Evolutionary conservation across 164 flowering plant genomes (phyloP), one percentile per base, ranked within the genome.

Genomic region (Piper betle): DNA sequence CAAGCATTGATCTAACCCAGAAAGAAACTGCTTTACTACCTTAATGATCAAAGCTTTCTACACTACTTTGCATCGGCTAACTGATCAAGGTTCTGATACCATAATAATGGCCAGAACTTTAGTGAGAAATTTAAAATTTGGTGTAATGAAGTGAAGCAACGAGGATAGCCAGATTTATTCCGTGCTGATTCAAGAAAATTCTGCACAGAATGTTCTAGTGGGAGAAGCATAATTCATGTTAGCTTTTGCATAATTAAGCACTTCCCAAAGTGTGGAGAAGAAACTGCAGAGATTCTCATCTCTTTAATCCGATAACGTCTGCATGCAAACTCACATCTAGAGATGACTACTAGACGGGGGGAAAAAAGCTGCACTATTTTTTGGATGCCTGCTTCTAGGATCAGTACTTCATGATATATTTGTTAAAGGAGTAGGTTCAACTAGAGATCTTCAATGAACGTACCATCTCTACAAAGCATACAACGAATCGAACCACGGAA

Each of bases 231-330:
- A 38, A 58, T 58, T 58, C 20, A 17, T 58, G 60, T 40, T 37
- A 40, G 60, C 60, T 58, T 58, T 18, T 38, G 39, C 60, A 58
- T 58, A 39, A 58, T 43, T 46, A 37, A 13, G 33, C 33, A 25
- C 33, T 25, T 25, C 33, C 33, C 33, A 25, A 25, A 25, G 33
- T 25, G 33, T 38, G 8, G 60, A 37, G 60, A 41, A 58, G 38
- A 58, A 39, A 58, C 38, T 39, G 43, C 60, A 58, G 60, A 58
- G 60, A 58, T 58, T 58, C 60, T 58, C 15, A 42, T 42, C 46
- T 42, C 46, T 53, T 15, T 53, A 17, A 53, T 53, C 16, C 16
- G 19, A 53, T 53, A 53, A 53, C 5, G 55, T 53, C 25, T 53
- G 5, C n/a, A 53, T 25, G 20, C 6, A 52, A 53, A 53, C n/a